Conservation (phyloP, 495 filamentous ascomycete genomes). For the Copromyces sp. region DNA sequence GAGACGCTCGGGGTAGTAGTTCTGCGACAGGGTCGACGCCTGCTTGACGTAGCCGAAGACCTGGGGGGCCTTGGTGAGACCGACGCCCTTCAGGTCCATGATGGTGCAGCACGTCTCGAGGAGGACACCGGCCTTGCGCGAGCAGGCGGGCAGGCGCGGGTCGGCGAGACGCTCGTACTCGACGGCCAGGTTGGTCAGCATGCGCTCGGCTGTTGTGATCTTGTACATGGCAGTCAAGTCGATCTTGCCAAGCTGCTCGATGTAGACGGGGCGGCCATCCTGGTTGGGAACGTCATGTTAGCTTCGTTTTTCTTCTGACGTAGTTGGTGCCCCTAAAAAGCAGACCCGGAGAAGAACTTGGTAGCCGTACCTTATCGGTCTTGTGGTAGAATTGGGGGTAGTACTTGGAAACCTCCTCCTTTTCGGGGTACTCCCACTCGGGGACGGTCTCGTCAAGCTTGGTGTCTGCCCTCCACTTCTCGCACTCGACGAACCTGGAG, state of each 20-base stretch:
- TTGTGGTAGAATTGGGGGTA: conserved; percentile 99
- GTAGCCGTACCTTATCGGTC: conserved; percentile 71
- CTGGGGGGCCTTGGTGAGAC: conserved; percentile 63
- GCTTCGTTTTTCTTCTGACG: neutral
- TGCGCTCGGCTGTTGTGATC: conserved; percentile 85
- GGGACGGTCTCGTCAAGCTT: conserved; percentile 75
- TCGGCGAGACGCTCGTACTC: conserved; percentile 96
- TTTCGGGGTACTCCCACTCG: conserved; percentile 83
- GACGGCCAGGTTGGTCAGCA: conserved; percentile 88
- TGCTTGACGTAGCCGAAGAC: conserved; percentile 66
- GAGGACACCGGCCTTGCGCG: conserved; percentile 76
- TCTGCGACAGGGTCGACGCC: conserved; percentile 63
- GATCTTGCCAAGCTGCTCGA: conserved; percentile 91
- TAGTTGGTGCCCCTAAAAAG: neutral
- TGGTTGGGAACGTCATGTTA: conserved; percentile 22
- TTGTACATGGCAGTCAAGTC: conserved; percentile 77
- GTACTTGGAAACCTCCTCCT: conserved; percentile 76
- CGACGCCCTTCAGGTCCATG: conserved; percentile 93
- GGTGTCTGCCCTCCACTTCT: conserved; percentile 77
- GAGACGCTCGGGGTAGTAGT: conserved; percentile 96
- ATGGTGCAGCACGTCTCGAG: conserved; percentile 96
- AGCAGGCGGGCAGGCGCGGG: conserved; percentile 89
- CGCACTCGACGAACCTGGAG: conserved; percentile 76
- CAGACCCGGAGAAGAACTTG: neutral
- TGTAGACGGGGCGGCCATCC: conserved; percentile 96